Evolutionary conservation across 2,329 filamentous ascomycete species (phyloP), one percentile per base, ranked within the genome.

Genomic region (Neopestalotiopsis rosae): DNA sequence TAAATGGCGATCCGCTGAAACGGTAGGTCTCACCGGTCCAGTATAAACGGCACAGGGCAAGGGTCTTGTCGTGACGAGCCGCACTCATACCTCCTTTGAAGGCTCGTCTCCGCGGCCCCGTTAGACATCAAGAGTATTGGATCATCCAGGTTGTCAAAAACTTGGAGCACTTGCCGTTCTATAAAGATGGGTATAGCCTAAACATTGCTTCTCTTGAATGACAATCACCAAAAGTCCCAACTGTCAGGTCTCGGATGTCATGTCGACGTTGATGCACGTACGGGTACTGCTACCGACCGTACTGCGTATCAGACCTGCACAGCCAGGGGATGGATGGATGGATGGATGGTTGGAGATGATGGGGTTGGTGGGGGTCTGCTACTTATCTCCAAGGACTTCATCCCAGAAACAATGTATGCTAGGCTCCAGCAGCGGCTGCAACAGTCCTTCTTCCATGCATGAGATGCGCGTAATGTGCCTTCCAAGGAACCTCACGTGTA

Each of bases 311-410:
- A 28, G 24, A 6, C 14, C 24, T 38, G 32, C 24, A 24, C 32
- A 61, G 17, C 57, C 57, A 17, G 30, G 30, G 57, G 28, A 14
- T 32, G 28, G 13, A 13, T 14, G 24, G 32, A 61, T 28, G 24
- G 32, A 61, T 61, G 57, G 28, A 14, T 32, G 28, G 13, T 30
- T 14, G 24, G 32, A 61, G 57, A 61, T 32, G 42, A 49, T 52
- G 45, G 45, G 45, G 57, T 30, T 20, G 57, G 57, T 61, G 57
- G 32, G 57, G 57, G 57, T 30, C 57, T 24, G 57, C 57, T 61
- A 34, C 28, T 17, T 24, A 24, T 30, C 57, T 61, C 28, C 32
- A 32, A 61, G 57, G 57, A 14, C 24, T 61, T 30, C 28, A 30
- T 61, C 32, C 28, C 57, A 30, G 34, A 52, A 17, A 28, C 24